Conservation (phyloP, 495 filamentous ascomycete species). For the Lophiotrema nucula region DNA sequence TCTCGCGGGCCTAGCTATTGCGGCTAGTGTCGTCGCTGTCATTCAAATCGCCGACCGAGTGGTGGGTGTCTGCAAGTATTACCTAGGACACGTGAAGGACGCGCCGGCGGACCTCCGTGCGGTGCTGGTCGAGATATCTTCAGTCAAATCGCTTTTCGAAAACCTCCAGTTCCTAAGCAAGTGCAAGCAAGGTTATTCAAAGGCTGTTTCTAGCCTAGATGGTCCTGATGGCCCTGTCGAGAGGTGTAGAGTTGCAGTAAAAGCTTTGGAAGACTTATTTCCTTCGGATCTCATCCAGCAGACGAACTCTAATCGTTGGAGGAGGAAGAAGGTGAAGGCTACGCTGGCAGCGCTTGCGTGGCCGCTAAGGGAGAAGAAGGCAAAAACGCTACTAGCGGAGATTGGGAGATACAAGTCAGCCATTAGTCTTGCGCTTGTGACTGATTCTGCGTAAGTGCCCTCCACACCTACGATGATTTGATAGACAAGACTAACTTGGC, state of each 20-base stretch:
- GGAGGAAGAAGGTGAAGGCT: slow-evolving; percentile 7
- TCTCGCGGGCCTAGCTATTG: too few relatives aligned
- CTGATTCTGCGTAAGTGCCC: slow-evolving; percentile 22
- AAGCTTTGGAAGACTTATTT: neutral
- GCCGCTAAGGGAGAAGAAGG: slow-evolving; percentile 32
- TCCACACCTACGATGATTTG: too few relatives aligned
- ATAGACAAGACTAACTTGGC: neutral
- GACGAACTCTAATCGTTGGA: neutral
- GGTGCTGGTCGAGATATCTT: slow-evolving; percentile 34
- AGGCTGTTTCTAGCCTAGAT: neutral
- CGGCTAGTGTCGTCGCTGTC: slow-evolving; percentile 16
- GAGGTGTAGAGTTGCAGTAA: neutral
- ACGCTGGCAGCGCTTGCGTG: slow-evolving; percentile 30
- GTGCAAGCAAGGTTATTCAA: neutral
- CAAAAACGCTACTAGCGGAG: slow-evolving; percentile 29
- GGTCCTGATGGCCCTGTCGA: slow-evolving; percentile 5
- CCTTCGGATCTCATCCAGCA: neutral
- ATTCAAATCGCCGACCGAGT: slow-evolving; percentile 36
- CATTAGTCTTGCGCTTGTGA: slow-evolving; percentile 30
- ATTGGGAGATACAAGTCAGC: slow-evolving; percentile 36
- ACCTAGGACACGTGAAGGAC: slow-evolving; percentile 29
- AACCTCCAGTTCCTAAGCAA: slow-evolving; percentile 24
- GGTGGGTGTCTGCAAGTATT: slow-evolving; percentile 34
- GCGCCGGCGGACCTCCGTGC: slow-evolving; percentile 29
- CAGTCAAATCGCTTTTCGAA: slow-evolving; percentile 30